Percentiles rank a stretch among this genome's conserved stretches.
These are phyloP conservation scores for Penicillium psychrofluorescens DNA, from an alignment of 495 filamentous ascomycete species.

Conservation along the genomic window DNA sequence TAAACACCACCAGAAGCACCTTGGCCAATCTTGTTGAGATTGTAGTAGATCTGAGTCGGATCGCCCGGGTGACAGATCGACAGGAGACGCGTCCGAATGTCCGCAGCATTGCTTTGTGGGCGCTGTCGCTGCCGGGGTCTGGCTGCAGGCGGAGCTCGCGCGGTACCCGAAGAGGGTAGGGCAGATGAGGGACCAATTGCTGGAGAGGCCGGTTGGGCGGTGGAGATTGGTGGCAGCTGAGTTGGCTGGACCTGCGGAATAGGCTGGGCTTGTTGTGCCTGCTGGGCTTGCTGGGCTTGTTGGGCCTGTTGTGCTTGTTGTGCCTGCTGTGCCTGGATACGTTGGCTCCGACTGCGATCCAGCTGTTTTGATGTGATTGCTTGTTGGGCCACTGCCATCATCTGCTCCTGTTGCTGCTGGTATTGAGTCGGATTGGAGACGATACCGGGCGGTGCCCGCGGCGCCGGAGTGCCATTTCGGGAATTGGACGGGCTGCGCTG, in stretches of 20 bases:
- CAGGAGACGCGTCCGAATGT: conserved; percentile 76
- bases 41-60: conserved; percentile 77
- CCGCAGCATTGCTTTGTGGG: conserved; percentile 66
- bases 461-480: conserved; percentile 30
- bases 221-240: neutral
- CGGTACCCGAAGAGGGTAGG: conserved; percentile 45
- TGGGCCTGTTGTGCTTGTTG: conserved; percentile 3
- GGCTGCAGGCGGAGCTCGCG: conserved; percentile 51
- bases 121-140: conserved; percentile 63
- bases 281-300: no score
- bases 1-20: conserved; percentile 95
- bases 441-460: conserved; percentile 21
- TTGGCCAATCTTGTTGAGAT: conserved; percentile 92
- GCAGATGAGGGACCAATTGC: conserved; percentile 18
- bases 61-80: conserved; percentile 86
- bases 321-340: conserved; percentile 37
- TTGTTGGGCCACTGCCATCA: conserved; percentile 67
- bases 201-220: conserved; percentile 15
- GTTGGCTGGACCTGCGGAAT: no score
- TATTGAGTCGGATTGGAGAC: conserved; percentile 47
- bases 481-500: conserved; percentile 36
- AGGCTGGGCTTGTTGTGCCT: no score
- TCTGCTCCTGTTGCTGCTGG: conserved; percentile 79
- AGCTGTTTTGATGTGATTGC: conserved; percentile 48
- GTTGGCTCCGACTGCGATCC: conserved; percentile 63